Evolutionary conservation across 345 rosid species (phyloP).

Genomic region (Bruguiera gymnorhiza): DNA sequence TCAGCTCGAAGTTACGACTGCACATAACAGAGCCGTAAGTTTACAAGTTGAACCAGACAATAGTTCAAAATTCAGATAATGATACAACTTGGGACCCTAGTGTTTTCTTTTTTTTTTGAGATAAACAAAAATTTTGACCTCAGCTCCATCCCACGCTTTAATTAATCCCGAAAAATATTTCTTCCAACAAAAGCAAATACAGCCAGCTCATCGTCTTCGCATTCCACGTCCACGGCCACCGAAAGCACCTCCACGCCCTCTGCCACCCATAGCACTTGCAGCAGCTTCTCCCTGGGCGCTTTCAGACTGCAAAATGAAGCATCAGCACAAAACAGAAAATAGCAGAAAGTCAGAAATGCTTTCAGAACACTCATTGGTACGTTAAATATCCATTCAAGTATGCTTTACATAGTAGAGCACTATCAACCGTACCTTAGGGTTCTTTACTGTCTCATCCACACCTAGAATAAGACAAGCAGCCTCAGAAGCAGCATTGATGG

Average conservation of each 20-base stretch:
- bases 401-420: background rate
- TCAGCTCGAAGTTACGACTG: too few species aligned
- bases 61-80: too few species aligned
- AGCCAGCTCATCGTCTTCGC: constrained; percentile 71
- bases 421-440: constrained; percentile 70
- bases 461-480: constrained; percentile 95
- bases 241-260: constrained; percentile 72
- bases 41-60: too few species aligned
- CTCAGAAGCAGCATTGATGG: constrained; percentile 98
- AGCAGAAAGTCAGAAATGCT: background rate
- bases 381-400: background rate
- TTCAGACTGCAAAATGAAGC: constrained; percentile 62
- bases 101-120: too few species aligned
- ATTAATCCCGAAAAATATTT: too few species aligned
- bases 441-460: constrained; percentile 97
- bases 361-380: background rate
- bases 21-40: too few species aligned
- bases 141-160: too few species aligned
- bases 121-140: too few species aligned
- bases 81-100: too few species aligned
- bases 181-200: background rate
- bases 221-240: constrained; percentile 97
- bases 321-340: background rate
- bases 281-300: constrained; percentile 99
- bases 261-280: constrained; percentile 84